Base-by-base conservation (phyloP, 2,329 filamentous ascomycete species). In the Stachybotrys echinatus region DNA sequence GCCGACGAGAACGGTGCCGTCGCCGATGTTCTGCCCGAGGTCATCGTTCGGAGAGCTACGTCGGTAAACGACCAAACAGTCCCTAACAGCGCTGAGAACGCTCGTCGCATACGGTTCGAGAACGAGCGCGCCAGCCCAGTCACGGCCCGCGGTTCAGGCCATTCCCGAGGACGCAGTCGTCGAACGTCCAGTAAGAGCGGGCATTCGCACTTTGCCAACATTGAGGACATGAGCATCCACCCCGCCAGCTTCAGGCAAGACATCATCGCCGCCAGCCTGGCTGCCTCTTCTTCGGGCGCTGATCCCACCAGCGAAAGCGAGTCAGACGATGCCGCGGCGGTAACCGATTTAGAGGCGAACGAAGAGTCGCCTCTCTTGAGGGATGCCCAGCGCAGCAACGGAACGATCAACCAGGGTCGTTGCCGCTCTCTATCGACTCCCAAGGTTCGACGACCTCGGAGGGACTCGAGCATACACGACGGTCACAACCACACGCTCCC, bases 241-340 rank as follows among this genome's bases (percentile, higher is more conserved):
- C 94, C 94, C 3, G 87, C 90, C 21, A 92, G 87, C 55, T 91
- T 97, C 74, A 80, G 94, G 56, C 88, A 95, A 65, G 90, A 92
- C 50, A 96, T 99, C 58, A 95, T 97, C 56, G 85, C 86, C 37
- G 89, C 89, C n/a, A 86, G 84, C 52, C 80, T 82, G 47, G 74
- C 84, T 23, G 58, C 64, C 6, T 57, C 61, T 12, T 59, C 59
- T 3, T 51, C 53, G 43, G 82, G 81, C 38, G 73, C 76, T 4
- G 82, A 82, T 4, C 79, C 65, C 14, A 62, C 65, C n/a, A 71
- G 76, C 47, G 83, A 82, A 23, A 80, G 75, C 51, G 77, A 78
- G 27, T 69, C 68, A 12, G 79, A 80, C 17, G 76, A 77, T 6
- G 70, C 72, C 17, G 69, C 71, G 8, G 70, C 73, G 6, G 58